Evolutionary conservation across 2,329 filamentous ascomycete species (phyloP).

Genomic region (Neofusicoccum laricinum): DNA sequence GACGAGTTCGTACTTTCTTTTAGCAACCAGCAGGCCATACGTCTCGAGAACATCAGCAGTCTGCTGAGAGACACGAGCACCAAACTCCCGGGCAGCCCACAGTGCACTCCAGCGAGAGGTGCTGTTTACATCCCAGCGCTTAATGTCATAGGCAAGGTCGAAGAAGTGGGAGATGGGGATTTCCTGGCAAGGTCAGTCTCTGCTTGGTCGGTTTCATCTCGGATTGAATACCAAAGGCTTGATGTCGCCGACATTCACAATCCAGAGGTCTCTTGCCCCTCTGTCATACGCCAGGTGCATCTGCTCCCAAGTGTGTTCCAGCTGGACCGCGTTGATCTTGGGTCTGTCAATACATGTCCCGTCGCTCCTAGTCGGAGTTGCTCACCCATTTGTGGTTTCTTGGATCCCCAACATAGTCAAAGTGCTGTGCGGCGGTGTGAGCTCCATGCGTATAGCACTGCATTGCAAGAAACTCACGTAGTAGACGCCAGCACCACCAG

Average conservation of each 20-base stretch:
- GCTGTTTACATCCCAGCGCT: conserved; percentile 55
- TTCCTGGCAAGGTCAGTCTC: conserved; percentile 37
- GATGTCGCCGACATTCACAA: conserved; percentile 66
- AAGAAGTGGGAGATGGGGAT: conserved; percentile 66
- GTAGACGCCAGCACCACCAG: conserved; percentile 64
- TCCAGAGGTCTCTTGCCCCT: conserved; percentile 61
- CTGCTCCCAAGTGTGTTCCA: conserved; percentile 64
- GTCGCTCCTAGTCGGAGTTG: not conserved
- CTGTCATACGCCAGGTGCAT: conserved; percentile 61
- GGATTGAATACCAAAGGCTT: conserved; percentile 51
- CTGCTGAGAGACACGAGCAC: conserved; percentile 43
- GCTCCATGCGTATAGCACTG: not conserved
- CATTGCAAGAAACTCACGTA: conserved; percentile 39
- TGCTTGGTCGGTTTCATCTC: not conserved
- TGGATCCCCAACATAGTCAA: conserved; percentile 62
- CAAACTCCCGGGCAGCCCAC: conserved; percentile 60
- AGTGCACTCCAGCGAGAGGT: conserved; percentile 55
- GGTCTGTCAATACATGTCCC: conserved; percentile 26
- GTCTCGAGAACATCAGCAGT: conserved; percentile 54
- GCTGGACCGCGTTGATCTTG: conserved; percentile 61
- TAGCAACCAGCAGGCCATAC: conserved; percentile 56
- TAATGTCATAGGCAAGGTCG: conserved; percentile 64
- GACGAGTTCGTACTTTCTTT: conserved; percentile 62
- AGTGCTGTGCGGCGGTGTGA: conserved; percentile 49
- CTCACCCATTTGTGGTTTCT: conserved; percentile 50